Conservation (phyloP, 371 early-diverging fungal genomes). For the Lichtheimia hyalospora region DNA sequence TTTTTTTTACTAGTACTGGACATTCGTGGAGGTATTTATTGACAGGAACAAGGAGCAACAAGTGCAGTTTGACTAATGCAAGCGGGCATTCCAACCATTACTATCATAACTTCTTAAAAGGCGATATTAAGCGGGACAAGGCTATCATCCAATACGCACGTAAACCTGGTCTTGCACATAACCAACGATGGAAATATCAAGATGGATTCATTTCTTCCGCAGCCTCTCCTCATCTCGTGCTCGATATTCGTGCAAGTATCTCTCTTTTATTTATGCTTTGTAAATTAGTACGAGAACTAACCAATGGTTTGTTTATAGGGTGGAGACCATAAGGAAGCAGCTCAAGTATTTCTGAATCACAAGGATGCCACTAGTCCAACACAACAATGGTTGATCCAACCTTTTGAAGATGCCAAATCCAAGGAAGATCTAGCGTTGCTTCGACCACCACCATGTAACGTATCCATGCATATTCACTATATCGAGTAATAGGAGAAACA, state of each 20-base stretch:
- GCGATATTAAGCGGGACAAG: conserved; percentile 42
- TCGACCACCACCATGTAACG: conserved; percentile 41
- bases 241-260: conserved; percentile 38
- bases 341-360: conserved; percentile 28
- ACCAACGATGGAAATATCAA: conserved; percentile 49
- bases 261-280: too few species aligned
- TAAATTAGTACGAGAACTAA: too few species aligned
- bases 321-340: conserved; percentile 43
- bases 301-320: conserved; percentile 15
- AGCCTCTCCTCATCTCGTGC: conserved; percentile 37
- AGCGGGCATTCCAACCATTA: too few species aligned
- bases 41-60: too few species aligned
- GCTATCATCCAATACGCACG: conserved; percentile 49
- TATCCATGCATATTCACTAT: too few species aligned
- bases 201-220: conserved; percentile 45
- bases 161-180: conserved; percentile 49
- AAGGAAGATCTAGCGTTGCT: conserved; percentile 36
- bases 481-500: neutral
- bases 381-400: conserved; percentile 48
- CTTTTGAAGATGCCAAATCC: conserved; percentile 42
- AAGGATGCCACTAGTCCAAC: conserved; percentile 30
- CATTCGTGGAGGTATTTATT: conserved; percentile 37
- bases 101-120: neutral
- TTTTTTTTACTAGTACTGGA: conserved; percentile 31
- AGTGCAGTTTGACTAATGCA: too few species aligned